phyloP scores from a whole-genome alignment of 768 basidiomycete genomes.

The Lepiota brunneoincarnata region DNA sequence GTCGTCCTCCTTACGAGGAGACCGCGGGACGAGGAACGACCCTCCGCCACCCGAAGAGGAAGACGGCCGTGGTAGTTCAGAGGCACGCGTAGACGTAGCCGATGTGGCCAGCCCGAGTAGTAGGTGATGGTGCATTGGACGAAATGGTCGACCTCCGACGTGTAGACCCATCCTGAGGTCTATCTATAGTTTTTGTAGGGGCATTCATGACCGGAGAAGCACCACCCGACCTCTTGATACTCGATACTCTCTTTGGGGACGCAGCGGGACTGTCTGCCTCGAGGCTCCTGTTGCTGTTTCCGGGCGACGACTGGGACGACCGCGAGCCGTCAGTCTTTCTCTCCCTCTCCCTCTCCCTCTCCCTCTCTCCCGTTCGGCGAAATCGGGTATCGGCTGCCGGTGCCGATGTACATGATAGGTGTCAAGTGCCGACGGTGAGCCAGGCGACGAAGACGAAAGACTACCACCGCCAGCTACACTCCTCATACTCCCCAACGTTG shows the following conservation, averaged over 20 bases:
- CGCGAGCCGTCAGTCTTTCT: not conserved
- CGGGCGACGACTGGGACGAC: slow-evolving; percentile 5
- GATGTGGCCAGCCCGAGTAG: slow-evolving; percentile 1
- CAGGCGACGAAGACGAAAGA: slow-evolving; percentile 5
- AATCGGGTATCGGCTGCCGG: slow-evolving; percentile 10
- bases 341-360: not conserved
- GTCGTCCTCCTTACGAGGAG: slow-evolving; percentile 31
- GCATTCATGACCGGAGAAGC: not conserved
- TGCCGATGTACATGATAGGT: slow-evolving; percentile 3
- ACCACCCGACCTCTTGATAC: not conserved
- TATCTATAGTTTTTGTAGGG: not conserved
- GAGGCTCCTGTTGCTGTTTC: not conserved
- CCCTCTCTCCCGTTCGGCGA: slow-evolving; percentile 1
- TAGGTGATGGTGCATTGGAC: slow-evolving; percentile 1
- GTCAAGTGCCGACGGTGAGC: slow-evolving; percentile 3
- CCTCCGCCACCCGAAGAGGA: slow-evolving; percentile 20
- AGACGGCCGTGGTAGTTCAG: slow-evolving; percentile 21
- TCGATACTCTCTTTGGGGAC: not conserved
- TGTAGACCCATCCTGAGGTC: slow-evolving; percentile 8
- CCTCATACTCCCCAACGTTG: slow-evolving; percentile 4
- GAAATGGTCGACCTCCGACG: slow-evolving; percentile 23
- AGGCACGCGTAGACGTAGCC: slow-evolving; percentile 12
- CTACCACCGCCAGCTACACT: not conserved
- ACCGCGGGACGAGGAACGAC: slow-evolving; percentile 25
- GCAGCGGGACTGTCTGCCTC: slow-evolving; percentile 7